These are phyloP conservation scores for Dimocarpus longan DNA, from an alignment of 345 rosid species.

Conservation along the genomic window DNA sequence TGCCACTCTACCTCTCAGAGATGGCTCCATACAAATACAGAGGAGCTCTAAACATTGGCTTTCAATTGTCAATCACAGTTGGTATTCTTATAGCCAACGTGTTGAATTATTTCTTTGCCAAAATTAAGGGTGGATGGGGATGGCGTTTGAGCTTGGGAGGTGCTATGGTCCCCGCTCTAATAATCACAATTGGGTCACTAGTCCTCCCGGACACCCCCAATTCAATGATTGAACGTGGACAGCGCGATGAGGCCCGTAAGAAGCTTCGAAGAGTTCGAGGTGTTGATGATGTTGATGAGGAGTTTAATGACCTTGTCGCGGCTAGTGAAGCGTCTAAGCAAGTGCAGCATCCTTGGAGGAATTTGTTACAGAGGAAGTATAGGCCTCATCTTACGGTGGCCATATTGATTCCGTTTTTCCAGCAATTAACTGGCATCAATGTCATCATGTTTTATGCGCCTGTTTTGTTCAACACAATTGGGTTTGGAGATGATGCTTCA, in stretches of 20 bases:
- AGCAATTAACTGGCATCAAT: constrained; percentile 84
- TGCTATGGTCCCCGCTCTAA: constrained; percentile 94
- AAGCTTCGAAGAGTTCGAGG: constrained; percentile 76
- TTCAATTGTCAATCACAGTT: constrained; percentile 86
- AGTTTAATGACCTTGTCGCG: constrained; percentile 65
- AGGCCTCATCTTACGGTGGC: constrained; percentile 87
- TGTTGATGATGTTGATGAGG: constrained; percentile 67
- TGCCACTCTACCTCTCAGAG: constrained; percentile 94
- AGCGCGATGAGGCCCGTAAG: constrained; percentile 55
- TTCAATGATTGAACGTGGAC: constrained; percentile 91
- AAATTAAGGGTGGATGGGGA: constrained; percentile 86
- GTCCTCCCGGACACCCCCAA: constrained; percentile 94
- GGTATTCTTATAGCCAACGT: constrained; percentile 87
- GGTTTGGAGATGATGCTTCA: constrained; percentile 63
- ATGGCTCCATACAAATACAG: constrained; percentile 98
- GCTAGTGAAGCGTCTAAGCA: constrained; percentile 77
- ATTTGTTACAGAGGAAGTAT: constrained; percentile 74
- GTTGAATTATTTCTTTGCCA: constrained; percentile 79
- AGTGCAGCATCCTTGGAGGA: constrained; percentile 82
- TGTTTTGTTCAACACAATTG: constrained; percentile 78
- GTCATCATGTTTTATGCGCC: constrained; percentile 95
- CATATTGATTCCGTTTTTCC: constrained; percentile 74
- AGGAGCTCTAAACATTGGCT: constrained; percentile 89
- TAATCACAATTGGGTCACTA: constrained; percentile 75
- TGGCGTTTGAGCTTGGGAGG: constrained; percentile 97